Evolutionary conservation across 2,329 filamentous ascomycete genomes (phyloP), one percentile per base, ranked within the genome.

Genomic region (Sordariomycetes sp.): DNA sequence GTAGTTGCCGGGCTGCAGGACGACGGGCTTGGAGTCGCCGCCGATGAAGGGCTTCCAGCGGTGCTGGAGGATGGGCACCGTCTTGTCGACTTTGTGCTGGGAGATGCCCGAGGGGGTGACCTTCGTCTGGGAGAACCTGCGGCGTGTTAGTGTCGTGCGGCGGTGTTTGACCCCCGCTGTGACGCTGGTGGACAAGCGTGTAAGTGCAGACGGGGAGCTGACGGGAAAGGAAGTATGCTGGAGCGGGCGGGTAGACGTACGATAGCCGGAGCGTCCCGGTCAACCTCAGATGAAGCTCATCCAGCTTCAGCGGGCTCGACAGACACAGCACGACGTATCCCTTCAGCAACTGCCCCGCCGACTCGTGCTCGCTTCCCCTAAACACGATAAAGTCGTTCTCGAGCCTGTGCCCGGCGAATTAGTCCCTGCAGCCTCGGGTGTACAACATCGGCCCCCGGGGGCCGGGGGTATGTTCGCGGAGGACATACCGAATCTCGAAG

Each of bases 321-420:
- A 92, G 74, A 65, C 87, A 91, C 39, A 92, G 75, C 39, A 91
- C 85, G 35, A 92, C 72, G 25, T 80, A 81, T 53, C 89, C 89
- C 65, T 85, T 87, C 62, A 94, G 72, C 57, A 88, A 71, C 64
- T 89, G 87, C 60, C 86, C 88, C 51, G 86, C 81, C 53, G 88
- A 86, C 66, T 92, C 89, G 67, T 87, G 78, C 58, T 89, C 84
- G 62, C 74, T 79, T 60, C 89, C 89, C 56, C 88, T 84, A 61
- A 94, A 86, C 34, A 92, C 84, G 59, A 92, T 81, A 58, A 91
- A 87, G 64, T 89, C 85, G 65, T 86, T 85, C 56, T 91, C 86
- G 60, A 91, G 79, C 56, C 88, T 90, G 64, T 20, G 42, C 22
- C 5, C 22, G 22, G 59, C 45, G n/a, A n/a, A 28, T 55, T 55